Evolutionary conservation across 2,329 filamentous ascomycete species (phyloP).

Genomic region (Pseudodiploospora longispora): DNA sequence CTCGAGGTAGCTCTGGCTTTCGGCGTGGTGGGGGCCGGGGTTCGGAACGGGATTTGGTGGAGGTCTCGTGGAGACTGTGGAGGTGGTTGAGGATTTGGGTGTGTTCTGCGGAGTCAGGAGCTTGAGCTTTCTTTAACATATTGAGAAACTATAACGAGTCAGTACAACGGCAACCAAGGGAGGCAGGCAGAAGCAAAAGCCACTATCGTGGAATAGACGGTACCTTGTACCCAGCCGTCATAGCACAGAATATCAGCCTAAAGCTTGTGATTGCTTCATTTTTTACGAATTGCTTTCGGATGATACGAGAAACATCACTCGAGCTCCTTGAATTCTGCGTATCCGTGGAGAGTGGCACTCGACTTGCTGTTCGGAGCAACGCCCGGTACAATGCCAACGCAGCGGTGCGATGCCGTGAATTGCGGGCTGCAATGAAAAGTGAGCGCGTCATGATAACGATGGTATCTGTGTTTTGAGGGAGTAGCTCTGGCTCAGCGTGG

Average conservation of each 20-base stretch:
- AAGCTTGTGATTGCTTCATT: conserved; percentile 51
- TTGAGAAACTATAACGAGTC: conserved; percentile 29
- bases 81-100: conserved; percentile 34
- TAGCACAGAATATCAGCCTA: conserved; percentile 51
- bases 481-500: too few relatives aligned
- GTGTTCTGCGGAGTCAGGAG: conserved; percentile 31
- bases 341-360: conserved; percentile 44
- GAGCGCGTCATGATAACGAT: conserved; percentile 19
- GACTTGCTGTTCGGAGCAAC: conserved; percentile 51
- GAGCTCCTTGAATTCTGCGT: conserved; percentile 16
- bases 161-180: neutral
- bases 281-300: conserved; percentile 54
- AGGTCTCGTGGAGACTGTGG: conserved; percentile 17
- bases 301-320: conserved; percentile 44
- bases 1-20: conserved; percentile 11
- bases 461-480: neutral
- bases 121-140: conserved; percentile 31
- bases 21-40: conserved; percentile 10
- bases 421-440: conserved; percentile 38
- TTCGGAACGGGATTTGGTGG: conserved; percentile 14
- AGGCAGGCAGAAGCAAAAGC: neutral
- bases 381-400: conserved; percentile 65
- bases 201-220: neutral
- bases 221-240: conserved; percentile 62
- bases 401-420: conserved; percentile 45